These are phyloP conservation scores for Corylus heterophylla DNA, from an alignment of 306 rosid genomes.

Conservation along the genomic window DNA sequence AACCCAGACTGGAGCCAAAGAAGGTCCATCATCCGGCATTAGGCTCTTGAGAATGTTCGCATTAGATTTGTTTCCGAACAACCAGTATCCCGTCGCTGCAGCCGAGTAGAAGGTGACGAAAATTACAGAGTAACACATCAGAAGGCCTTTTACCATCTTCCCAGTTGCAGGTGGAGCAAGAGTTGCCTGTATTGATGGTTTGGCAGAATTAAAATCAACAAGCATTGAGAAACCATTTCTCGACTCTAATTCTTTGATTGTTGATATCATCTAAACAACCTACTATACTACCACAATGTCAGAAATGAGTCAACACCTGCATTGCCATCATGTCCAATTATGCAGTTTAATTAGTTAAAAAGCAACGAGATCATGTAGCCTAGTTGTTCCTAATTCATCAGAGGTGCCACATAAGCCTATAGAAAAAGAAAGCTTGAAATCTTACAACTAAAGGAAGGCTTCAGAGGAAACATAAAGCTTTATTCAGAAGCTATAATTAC, in stretches of 20 bases:
- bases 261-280: not conserved
- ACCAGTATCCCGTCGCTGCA: slow-evolving; percentile 85
- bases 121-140: slow-evolving; percentile 79
- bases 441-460: not conserved
- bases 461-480: not conserved
- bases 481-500: slow-evolving; percentile 37
- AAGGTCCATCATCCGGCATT: slow-evolving; percentile 72
- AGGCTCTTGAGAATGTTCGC: slow-evolving; percentile 73
- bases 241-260: not conserved
- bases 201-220: slow-evolving; percentile 3
- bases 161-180: slow-evolving; percentile 95
- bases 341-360: slow-evolving; percentile 6
- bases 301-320: slow-evolving; percentile 3
- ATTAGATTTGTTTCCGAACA: slow-evolving; percentile 74
- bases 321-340: not conserved
- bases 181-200: slow-evolving; percentile 69
- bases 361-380: slow-evolving; percentile 10
- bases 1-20: slow-evolving; percentile 89
- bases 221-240: not conserved
- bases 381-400: not conserved
- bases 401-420: not conserved
- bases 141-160: slow-evolving; percentile 92
- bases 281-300: not conserved
- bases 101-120: slow-evolving; percentile 75
- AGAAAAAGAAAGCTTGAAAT: slow-evolving; percentile 2